Base-by-base conservation (phyloP, 1,139 yeast species). In the Taiozyma sp. region DNA sequence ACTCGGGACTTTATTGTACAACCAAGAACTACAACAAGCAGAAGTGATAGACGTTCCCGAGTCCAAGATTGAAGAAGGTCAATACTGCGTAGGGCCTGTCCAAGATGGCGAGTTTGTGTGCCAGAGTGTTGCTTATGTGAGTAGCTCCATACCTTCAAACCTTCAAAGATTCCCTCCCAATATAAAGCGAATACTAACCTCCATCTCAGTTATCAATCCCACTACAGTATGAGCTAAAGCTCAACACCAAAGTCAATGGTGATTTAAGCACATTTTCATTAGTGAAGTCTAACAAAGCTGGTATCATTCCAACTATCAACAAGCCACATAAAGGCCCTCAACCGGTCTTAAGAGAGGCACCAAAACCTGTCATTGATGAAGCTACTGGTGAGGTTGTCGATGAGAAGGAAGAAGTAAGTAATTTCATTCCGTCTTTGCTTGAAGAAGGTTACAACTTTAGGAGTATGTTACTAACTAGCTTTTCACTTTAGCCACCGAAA, bases 11-110 rank as follows among this genome's bases (percentile, higher is more conserved):
- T 22, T 53, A 19, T 37, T 43, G 3, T 45, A 45, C 22, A 46
- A 51, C 29, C 26, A 43, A 19, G 48, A 49, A 3, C n/a, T 43
- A 3, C 52, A 51, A 1, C 22, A 10, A 8, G 45, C 52, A 6
- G 34, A 46, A 16, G 46, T 53, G 4, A 45, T 47, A 1, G 53
- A 49, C 39, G 42, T 52, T 1, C 50, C 53, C 7, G 10, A 14
- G 3, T n/a, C 28, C 9, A 24, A 22, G 19, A 24, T 50, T 14
- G 42, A 43, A 7, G 49, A 46, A 3, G 56, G 53, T 0, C 50
- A 45, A 3, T 59, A 59, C 51, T 56, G 62, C 35, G 44, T 61
- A 4, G 63, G 63, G 14, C 55, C 59, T 4, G 53, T 55, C 21
- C 45, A 50, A 13, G 47, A 48, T 2, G 56, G 57, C 2, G 35